A percentile compares a stretch with the other conserved stretches of the same genome.
These are phyloP conservation scores for Verbascum thapsus DNA, from an alignment of 257 asterid genomes.

Conservation along the genomic window DNA sequence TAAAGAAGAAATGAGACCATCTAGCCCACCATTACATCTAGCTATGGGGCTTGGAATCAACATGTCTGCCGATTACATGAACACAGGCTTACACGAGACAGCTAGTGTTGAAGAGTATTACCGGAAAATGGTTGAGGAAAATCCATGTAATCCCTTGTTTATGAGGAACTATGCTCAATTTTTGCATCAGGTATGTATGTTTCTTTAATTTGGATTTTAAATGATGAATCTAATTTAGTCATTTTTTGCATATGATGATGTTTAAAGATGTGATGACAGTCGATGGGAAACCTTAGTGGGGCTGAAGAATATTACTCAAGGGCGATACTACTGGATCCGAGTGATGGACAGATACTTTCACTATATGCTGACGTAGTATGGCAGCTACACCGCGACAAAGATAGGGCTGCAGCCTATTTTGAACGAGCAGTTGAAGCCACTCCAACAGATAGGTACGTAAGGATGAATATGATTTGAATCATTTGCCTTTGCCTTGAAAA, in stretches of 20 bases:
- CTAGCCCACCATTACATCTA: conserved; percentile 73
- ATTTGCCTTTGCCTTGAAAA: neutral
- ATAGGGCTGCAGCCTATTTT: conserved; percentile 59
- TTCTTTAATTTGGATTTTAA: neutral
- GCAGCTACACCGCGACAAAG: conserved; percentile 62
- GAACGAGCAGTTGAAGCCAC: conserved; percentile 66
- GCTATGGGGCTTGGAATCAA: conserved; percentile 74
- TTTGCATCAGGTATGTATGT: conserved; percentile 54
- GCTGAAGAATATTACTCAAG: conserved; percentile 75
- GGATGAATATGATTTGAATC: too few species aligned
- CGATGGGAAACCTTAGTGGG: conserved; percentile 63
- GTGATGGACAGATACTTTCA: conserved; percentile 59
- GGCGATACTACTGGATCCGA: conserved; percentile 63
- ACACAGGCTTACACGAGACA: conserved; percentile 30
- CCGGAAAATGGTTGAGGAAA: conserved; percentile 62
- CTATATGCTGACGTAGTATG: conserved; percentile 66
- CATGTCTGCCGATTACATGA: conserved; percentile 23
- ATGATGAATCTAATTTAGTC: neutral
- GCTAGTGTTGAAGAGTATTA: conserved; percentile 47
- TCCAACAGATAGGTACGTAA: conserved; percentile 81
- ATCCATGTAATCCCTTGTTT: conserved; percentile 57
- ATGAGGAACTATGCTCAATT: conserved; percentile 60
- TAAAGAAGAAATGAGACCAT: conserved; percentile 48
- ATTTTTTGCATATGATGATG: too few species aligned
- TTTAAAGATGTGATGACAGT: conserved; percentile 38